Evolutionary conservation across 306 rosid genomes (phyloP).

Genomic region (Lathyrus aphaca): DNA sequence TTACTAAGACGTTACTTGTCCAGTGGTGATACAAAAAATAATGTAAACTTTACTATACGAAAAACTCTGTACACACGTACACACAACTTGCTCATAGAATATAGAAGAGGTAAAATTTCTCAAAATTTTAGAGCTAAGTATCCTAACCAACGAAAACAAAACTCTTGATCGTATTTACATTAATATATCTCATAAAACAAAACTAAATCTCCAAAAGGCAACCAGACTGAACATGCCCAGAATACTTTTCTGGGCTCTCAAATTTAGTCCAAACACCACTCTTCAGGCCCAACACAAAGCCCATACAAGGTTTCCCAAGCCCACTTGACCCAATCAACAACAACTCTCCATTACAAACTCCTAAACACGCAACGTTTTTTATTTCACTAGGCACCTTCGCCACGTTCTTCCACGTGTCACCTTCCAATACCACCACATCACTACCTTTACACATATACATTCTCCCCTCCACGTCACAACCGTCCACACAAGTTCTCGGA

Average conservation of each 20-base stretch:
- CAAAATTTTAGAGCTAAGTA: not conserved
- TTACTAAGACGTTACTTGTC: not conserved
- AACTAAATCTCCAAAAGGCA: slow-evolving; percentile 60
- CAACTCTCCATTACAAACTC: slow-evolving; percentile 40
- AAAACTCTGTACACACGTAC: not conserved
- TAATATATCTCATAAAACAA: not conserved
- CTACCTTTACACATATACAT: slow-evolving; percentile 50
- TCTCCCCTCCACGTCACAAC: slow-evolving; percentile 26
- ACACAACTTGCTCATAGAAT: not conserved
- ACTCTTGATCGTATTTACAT: slow-evolving; percentile 17
- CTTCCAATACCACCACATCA: slow-evolving; percentile 37
- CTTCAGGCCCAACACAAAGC: slow-evolving; percentile 40
- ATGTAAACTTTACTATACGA: not conserved
- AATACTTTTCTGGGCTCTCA: slow-evolving; percentile 42
- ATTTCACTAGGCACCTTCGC: slow-evolving; percentile 53
- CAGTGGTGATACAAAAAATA: not conserved
- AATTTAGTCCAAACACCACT: slow-evolving; percentile 49
- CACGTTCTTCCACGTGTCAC: slow-evolving; percentile 46
- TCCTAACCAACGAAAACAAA: slow-evolving; percentile 27
- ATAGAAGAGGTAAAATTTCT: not conserved
- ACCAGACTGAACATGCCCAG: slow-evolving; percentile 64
- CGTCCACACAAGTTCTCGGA: slow-evolving; percentile 56
- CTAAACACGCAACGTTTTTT: slow-evolving; percentile 43
- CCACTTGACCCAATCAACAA: slow-evolving; percentile 57
- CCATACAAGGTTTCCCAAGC: slow-evolving; percentile 54